Base-by-base conservation (phyloP, 2,329 filamentous ascomycete genomes). In the Colletotrichum sp. region DNA sequence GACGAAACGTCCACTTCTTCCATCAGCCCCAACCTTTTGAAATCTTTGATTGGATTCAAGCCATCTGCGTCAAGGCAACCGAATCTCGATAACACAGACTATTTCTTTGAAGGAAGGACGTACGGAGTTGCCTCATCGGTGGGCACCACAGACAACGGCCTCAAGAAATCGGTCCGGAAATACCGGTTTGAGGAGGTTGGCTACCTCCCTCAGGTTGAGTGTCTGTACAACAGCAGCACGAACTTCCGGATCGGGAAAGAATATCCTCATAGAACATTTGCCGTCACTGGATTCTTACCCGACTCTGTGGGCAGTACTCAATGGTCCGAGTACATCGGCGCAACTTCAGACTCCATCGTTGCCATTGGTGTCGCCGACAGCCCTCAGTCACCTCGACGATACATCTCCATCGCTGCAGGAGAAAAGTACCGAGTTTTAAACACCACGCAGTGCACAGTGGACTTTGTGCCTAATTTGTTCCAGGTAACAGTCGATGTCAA, bases 151-250 rank as follows among this genome's bases (percentile, higher is more conserved):
- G 32, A 48, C 32, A 1, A 65, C 1, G 36, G 14, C 2, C 5
- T 65, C 24, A 65, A 65, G 63, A 16, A 65, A 5, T 65, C 63
- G 1, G 24, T 43, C n/a, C 24, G 64, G 34, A 32, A 64, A 18
- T 86, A 85, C 74, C 74, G 76, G 7, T 86, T 83, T 32, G 78
- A 82, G 66, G 84, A 86, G 66, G 39, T 77, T 28, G 83, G 84
- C 18, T 85, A 85, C 59, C 30, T 78, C 7, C 64, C 82, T 16
- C 78, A 80, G 10, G 82, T 84, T 8, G 79, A 76, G 2, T 86
- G 84, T 77, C 83, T 82, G 21, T 84, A 85, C 78, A 86, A 86
- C 77, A 34, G 63, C 9, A 83, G 79, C n/a, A 80, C 79, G 5
- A 76, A 82, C 39, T 86, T 84, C 63, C 64, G 61, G 4, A 78